Evolutionary conservation across 805 yeast species (phyloP).

Genomic region (Spathaspora gorwiae): DNA sequence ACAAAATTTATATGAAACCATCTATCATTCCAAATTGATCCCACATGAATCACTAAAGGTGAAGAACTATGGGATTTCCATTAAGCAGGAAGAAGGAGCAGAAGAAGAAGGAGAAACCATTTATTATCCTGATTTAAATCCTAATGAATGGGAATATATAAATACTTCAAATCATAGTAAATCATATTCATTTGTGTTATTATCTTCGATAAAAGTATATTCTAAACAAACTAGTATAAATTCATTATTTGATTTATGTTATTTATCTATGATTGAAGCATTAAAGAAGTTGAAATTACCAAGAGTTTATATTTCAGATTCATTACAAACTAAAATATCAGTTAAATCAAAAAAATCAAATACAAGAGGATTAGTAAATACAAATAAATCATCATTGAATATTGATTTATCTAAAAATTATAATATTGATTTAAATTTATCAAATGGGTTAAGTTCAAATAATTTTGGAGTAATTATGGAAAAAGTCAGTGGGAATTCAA

Average conservation of each 20-base stretch:
- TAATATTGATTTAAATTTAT: constrained; percentile 35
- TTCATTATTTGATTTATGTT: constrained; percentile 73
- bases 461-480: constrained; percentile 55
- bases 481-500: constrained; percentile 6
- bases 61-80: constrained; percentile 12
- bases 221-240: constrained; percentile 59
- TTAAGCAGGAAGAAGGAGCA: constrained; percentile 11
- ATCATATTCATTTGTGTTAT: constrained; percentile 46
- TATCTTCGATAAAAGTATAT: constrained; percentile 71
- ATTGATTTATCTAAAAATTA: constrained; percentile 45
- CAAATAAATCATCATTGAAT: constrained; percentile 41
- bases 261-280: constrained; percentile 64
- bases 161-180: constrained; percentile 12
- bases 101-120: constrained; percentile 8
- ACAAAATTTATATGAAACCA: constrained; percentile 57
- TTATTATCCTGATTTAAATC: constrained; percentile 18
- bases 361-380: constrained; percentile 41
- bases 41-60: constrained; percentile 26
- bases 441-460: constrained; percentile 37
- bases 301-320: constrained; percentile 61
- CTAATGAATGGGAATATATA: constrained; percentile 11
- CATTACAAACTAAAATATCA: constrained; percentile 47
- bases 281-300: constrained; percentile 61
- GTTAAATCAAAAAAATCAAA: constrained; percentile 38
- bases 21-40: constrained; percentile 54